Base-by-base conservation (phyloP, 768 basidiomycete genomes). In the Peribolospora kevripleyi region DNA sequence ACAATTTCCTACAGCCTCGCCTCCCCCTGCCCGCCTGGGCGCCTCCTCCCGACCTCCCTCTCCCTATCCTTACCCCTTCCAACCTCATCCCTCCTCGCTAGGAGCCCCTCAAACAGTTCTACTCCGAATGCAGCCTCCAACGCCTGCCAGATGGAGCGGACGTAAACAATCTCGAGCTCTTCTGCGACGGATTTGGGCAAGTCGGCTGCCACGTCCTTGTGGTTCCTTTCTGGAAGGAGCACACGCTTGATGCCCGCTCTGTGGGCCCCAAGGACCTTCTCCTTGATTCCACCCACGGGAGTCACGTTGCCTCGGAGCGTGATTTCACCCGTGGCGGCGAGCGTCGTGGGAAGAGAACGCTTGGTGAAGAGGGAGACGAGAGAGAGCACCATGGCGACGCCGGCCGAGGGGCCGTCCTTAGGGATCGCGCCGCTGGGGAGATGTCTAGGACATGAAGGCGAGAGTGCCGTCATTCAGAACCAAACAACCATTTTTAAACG, bases 291-390 rank as follows among this genome's bases (percentile, higher is more conserved):
- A 3, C 86, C 86, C 2, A 91, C 63, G 3, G 64, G 52, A 4
- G 63, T 64, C 42, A 86, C 79, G 6, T 76, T 76, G 11, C 84
- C 83, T 2, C 84, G 76, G 1, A 87, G 73, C 0, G 87, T 91
- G 53, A 90, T 81, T 77, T 91, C 88, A 53, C 88, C 88, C 0
- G 88, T 91, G 80, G 91, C 84, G 0, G 87, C 87, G 13, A 80
- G 70, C 59, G 78, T 73, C 13, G 77, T 72, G 4, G 82, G 76
- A 5, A 85, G 78, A 52, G 76, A 76, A 8, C 77, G 76, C 0
- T 82, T 82, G 0, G 80, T 84, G 37, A 91, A 69, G 10, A 90
- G 70, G 4, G 86, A 87, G 11, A 90, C 80, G 53, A 93, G 76
- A 4, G 88, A 87, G 61, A 86, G 82, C 3, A 78, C 77, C 77